Base-by-base conservation (phyloP, 495 filamentous ascomycete species). In the Penicillium silybi region DNA sequence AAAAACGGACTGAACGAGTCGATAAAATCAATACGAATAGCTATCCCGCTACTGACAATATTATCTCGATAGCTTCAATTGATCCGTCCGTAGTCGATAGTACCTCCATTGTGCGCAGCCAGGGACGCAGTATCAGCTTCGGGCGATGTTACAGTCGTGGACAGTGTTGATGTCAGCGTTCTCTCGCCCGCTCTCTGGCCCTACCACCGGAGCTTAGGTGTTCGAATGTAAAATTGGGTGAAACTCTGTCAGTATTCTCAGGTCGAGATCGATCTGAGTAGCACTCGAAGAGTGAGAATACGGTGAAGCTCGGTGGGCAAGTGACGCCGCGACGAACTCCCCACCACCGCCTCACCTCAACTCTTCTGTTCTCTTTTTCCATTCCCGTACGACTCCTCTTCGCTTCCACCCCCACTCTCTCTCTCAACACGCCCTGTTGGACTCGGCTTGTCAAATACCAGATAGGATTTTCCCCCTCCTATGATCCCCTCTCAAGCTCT, bases 121-220 rank as follows among this genome's bases (percentile, higher is more conserved):
- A 46, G 29, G 27, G 18, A 39, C 37, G 37, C 29, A 4, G 39
- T 52, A 48, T 27, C 50, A 57, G 57, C 50, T 57, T 53, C 17
- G 50, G 54, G 53, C 53, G 50, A 63, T 58, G 61, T 64, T 64
- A 44, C 61, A 64, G 52, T 58, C 49, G 26, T 17, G 17, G 38
- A 19, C 48, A 63, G 59, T 59, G 59, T 63, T 65, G 62, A 65
- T 65, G 62, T 65, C 62, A 65, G 59, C 39, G 46, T 57, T 44
- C 32, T 38, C 32, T 16, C 23, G 25, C 47, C 26, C 20, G 18
- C n/a, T 13, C 9, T 13, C 11, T 32, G 22, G 22, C 29, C 29
- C 29, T 29, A 10, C 4, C 26, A 10, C 26, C 26, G 1, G 11
- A 29, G 26, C 26, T 10, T 10, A 32, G 29, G 29, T 32, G 29